Evolutionary conservation across 2,329 filamentous ascomycete species (phyloP), one percentile per base, ranked within the genome.

Genomic region (Sphaerulina musiva): DNA sequence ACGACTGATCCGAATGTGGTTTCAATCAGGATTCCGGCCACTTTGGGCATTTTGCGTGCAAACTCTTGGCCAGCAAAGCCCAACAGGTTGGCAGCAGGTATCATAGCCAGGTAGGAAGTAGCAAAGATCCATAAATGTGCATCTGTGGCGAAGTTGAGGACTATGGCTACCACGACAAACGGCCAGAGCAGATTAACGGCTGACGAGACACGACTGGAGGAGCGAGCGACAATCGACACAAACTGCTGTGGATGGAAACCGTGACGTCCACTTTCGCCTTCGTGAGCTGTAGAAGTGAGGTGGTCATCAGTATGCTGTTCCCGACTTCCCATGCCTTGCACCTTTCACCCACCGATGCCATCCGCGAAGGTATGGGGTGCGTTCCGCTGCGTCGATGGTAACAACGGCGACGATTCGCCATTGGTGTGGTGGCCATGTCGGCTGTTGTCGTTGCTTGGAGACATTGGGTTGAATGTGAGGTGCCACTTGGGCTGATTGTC

Each of bases 21-120:
- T 49, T 71, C 69, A 11, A 71, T 63, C 17, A 87, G 67, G 2
- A 87, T 77, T 12, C 83, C 84, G 32, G 83, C 70, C 6, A 90
- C 86, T 63, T 86, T 87, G 8, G 86, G 86, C 53, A 91, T 70
- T 70, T 91, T 91, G 54, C 83, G 77, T 1, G 85, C 82, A 56
- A 89, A 72, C 68, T 87, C 83, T 62, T 85, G 81, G 8, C 85
- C 84, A 9, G 84, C 83, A 63, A 89, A 78, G 3, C 76, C 76
- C 3, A 78, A 62, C 1, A 78, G 64, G 53, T 78, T 78, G 32
- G 76, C 76, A 6, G 73, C 69, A 0, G 76, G 76, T 1, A 78
- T 67, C 62, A 78, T 77, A 58, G 74, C 75, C 46, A 79, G 70
- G 58, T 78, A 79, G 8, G 72, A 70, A 0, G 72, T 69, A 34